phyloP scores from a whole-genome alignment of 2,329 filamentous ascomycete species.

The Xylariaceae sp. region DNA sequence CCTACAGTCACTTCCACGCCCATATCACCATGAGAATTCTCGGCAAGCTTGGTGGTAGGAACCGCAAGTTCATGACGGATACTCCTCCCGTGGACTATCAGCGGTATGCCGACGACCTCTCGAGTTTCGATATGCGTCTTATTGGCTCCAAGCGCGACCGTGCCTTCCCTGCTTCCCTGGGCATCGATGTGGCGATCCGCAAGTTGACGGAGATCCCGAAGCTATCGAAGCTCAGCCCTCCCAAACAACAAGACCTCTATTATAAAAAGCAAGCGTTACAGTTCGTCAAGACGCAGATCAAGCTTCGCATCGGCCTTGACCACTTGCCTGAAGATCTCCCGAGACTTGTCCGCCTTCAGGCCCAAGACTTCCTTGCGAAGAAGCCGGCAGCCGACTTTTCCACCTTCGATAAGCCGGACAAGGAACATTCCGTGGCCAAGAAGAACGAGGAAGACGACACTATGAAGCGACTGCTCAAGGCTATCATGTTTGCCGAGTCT shows the following conservation, averaged over 20 bases:
- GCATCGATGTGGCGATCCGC: conserved; percentile 80
- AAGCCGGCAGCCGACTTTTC: conserved; percentile 68
- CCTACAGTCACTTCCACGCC: conserved; percentile 94
- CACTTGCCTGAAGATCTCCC: conserved; percentile 84
- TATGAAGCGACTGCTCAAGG: conserved; percentile 82
- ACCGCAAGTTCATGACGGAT: conserved; percentile 90
- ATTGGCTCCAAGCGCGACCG: conserved; percentile 86
- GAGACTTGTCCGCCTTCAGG: conserved; percentile 77
- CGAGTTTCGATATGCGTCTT: conserved; percentile 82
- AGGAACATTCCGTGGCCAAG: conserved; percentile 78
- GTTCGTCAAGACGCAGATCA: conserved; percentile 81
- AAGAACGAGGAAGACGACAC: conserved; percentile 77
- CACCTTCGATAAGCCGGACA: conserved; percentile 68
- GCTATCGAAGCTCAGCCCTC: conserved; percentile 38
- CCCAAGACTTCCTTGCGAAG: conserved; percentile 71
- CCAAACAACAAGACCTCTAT: conserved; percentile 65
- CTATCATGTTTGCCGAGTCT: conserved; percentile 78
- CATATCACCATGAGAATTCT: conserved; percentile 97
- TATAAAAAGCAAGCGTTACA: conserved; percentile 93
- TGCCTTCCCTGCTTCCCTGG: conserved; percentile 79
- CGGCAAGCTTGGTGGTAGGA: conserved; percentile 91
- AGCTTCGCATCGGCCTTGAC: conserved; percentile 83
- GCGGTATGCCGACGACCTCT: conserved; percentile 77
- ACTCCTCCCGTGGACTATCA: conserved; percentile 80
- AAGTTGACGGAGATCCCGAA: conserved; percentile 81